Base-by-base conservation (phyloP, 441 rosid species). In the Flueggea neowawraea region DNA sequence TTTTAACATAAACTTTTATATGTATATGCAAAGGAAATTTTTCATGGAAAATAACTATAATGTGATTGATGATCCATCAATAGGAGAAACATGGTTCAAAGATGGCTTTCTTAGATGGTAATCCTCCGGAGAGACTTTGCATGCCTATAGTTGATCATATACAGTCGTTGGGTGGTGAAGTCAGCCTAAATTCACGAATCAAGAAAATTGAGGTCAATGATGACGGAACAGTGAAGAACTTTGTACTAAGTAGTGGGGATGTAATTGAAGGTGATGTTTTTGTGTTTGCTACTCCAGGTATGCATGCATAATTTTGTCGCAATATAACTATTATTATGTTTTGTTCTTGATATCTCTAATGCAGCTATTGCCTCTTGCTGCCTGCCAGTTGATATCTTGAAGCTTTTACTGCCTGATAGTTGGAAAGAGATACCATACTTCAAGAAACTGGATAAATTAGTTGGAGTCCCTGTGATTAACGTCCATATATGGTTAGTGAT, bases 1-100 rank as follows among this genome's bases (percentile, higher is more conserved):
- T 54, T 15, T 71, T 1, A 31, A 57, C 44, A 45, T 31, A 12
- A 14, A 39, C 39, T 50, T 31, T 66, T 60, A 48, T 36, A 16
- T 6, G 4, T 33, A 36, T 60, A 60, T 52, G 31, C 12, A 50
- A 50, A 48, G 63, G 62, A 54, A 71, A 44, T 48, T 3, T n/a
- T 14, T 5, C 10, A 36, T 36, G 41, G 41, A 36, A 36, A 36
- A 36, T 47, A 44, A 49, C 14, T 54, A 52, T 48, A 54, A 58
- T 62, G 57, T 43, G 41, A 8, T 36, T 36, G 41, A 58, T 56
- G 31, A 55, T 72, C 9, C 12, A 45, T 63, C 65, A 60, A 80
- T 80, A 93, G 98, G 97, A 90, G 76, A 93, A 93, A 64, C 85
- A 93, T 77, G 98, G 98, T 63, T 93, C 98, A 31, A 93, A 93